Conservation (phyloP, 208 protist genomes). For the Lotmaria passim region DNA sequence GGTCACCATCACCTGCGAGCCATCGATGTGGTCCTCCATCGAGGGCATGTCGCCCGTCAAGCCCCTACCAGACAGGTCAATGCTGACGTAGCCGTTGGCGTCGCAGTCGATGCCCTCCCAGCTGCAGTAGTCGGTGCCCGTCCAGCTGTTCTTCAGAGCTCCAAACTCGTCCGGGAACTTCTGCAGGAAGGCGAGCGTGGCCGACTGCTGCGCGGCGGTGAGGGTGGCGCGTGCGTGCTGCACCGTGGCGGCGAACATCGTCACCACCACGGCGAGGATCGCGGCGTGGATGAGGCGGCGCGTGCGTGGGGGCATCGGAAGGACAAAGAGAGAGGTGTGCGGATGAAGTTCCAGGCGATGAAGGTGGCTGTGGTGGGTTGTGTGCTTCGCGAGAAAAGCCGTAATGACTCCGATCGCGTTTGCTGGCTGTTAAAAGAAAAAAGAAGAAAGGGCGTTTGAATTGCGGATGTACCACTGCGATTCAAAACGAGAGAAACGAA, state of each 20-base stretch:
- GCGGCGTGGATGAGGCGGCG: slow-evolving; percentile 8
- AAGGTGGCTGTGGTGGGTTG: too few species aligned
- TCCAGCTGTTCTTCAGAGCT: background rate
- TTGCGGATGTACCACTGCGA: too few species aligned
- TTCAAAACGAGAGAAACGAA: too few species aligned
- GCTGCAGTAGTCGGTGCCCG: slow-evolving; percentile 5
- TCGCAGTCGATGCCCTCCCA: slow-evolving; percentile 20
- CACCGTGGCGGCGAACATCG: background rate
- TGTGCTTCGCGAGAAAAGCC: too few species aligned
- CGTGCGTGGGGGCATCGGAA: background rate
- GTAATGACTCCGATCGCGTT: too few species aligned
- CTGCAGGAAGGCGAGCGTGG: slow-evolving; percentile 6
- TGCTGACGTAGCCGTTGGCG: slow-evolving; percentile 8
- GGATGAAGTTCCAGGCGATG: too few species aligned
- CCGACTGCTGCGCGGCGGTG: background rate
- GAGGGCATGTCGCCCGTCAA: slow-evolving; percentile 15
- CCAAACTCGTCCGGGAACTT: background rate
- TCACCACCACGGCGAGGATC: slow-evolving; percentile 5
- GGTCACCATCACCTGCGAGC: slow-evolving; percentile 5
- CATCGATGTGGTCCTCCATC: background rate
- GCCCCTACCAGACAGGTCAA: slow-evolving; percentile 20
- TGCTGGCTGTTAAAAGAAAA: too few species aligned
- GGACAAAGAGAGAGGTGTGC: too few species aligned
- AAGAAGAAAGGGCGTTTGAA: too few species aligned
- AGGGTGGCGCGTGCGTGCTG: background rate